Evolutionary conservation across 2,329 filamentous ascomycete genomes (phyloP).

Genomic region (Claviceps humidiphila): DNA sequence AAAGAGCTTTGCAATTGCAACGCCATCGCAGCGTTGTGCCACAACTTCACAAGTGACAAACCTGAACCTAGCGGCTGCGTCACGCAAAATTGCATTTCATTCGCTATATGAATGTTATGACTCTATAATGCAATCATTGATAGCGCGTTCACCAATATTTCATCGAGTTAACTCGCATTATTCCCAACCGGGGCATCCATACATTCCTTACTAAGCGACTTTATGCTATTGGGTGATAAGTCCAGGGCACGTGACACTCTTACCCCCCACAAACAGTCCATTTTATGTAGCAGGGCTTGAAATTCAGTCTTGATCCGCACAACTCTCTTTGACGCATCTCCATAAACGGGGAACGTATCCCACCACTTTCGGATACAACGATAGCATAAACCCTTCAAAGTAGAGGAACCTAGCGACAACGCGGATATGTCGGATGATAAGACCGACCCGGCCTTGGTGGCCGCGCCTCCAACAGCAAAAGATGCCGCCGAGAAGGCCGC

Average conservation of each 20-base stretch:
- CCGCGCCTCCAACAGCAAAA: constrained; percentile 14
- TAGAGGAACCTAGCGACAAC: not conserved
- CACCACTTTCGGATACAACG: constrained; percentile 26
- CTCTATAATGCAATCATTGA: constrained; percentile 1
- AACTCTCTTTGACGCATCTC: constrained; percentile 17
- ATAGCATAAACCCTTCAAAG: constrained; percentile 14
- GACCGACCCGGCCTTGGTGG: constrained; percentile 25
- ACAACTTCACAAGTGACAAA: not conserved
- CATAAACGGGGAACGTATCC: constrained; percentile 21
- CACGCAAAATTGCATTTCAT: not conserved
- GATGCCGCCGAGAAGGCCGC: constrained; percentile 12
- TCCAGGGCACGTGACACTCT: not conserved
- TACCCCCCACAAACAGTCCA: not conserved
- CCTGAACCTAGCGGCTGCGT: not conserved
- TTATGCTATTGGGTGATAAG: not conserved
- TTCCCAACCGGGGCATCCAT: not conserved
- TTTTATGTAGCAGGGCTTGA: too few species aligned
- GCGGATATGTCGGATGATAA: constrained; percentile 22
- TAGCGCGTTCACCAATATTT: not conserved
- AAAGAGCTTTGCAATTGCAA: not conserved
- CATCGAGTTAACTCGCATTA: not conserved
- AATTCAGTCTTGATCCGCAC: constrained; percentile 13
- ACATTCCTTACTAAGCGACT: not conserved
- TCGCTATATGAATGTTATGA: constrained; percentile 1
- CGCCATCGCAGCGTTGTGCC: not conserved